These are phyloP conservation scores for Durusdinium trenchii DNA, from an alignment of 73 alveolate genomes.

Conservation along the genomic window DNA sequence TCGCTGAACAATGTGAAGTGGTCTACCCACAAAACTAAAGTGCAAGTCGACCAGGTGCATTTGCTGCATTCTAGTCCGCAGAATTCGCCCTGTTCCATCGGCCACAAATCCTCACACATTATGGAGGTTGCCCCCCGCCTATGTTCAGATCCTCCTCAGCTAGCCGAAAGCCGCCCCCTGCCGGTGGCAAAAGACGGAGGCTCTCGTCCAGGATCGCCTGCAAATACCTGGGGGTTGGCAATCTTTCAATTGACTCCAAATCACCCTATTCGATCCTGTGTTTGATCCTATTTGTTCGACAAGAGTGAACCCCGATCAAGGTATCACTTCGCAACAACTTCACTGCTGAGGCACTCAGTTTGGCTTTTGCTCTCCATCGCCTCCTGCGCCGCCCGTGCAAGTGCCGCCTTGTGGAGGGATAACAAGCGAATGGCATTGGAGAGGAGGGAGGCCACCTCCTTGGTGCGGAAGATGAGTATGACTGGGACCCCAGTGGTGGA, in stretches of 20 bases:
- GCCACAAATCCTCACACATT: too few relatives aligned
- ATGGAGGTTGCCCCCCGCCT: background rate
- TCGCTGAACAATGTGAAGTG: too few relatives aligned
- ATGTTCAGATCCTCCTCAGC: slow-evolving; percentile 11
- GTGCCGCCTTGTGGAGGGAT: background rate
- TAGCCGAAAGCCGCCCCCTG: slow-evolving; percentile 65
- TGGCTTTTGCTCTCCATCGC: background rate
- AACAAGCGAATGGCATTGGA: slow-evolving; percentile 24
- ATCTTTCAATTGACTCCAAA: too few relatives aligned
- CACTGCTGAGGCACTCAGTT: background rate
- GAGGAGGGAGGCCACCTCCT: slow-evolving; percentile 60
- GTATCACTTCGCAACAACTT: background rate
- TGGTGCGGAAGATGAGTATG: background rate
- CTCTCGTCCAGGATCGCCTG: slow-evolving; percentile 66
- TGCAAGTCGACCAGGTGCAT: too few relatives aligned
- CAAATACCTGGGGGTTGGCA: background rate
- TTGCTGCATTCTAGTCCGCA: too few relatives aligned
- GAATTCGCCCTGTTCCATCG: too few relatives aligned
- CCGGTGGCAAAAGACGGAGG: slow-evolving; percentile 45
- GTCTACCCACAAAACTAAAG: too few relatives aligned
- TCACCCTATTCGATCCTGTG: background rate
- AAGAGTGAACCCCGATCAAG: background rate
- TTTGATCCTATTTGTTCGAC: background rate
- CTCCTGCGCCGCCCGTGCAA: background rate
- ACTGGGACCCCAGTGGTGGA: background rate